Evolutionary conservation across 2,329 filamentous ascomycete genomes (phyloP).

Genomic region (Graphilbum sp.): DNA sequence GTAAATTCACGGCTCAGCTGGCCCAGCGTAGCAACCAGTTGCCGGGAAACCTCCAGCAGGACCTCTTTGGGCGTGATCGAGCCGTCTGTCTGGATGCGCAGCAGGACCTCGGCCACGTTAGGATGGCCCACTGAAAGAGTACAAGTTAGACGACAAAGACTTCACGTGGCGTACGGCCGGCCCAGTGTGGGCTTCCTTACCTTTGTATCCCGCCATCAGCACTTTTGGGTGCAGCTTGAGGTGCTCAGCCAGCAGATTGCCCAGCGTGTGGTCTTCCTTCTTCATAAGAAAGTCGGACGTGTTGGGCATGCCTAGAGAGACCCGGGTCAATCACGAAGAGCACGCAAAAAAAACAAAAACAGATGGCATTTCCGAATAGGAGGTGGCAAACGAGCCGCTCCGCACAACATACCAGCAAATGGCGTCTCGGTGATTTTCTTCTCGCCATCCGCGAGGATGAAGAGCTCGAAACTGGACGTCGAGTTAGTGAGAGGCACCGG

Average conservation of each 20-base stretch:
- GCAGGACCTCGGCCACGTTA: slow-evolving; percentile 42
- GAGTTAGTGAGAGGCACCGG: neutral
- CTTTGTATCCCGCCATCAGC: slow-evolving; percentile 83
- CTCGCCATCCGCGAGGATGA: slow-evolving; percentile 73
- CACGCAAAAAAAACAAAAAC: neutral
- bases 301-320: slow-evolving; percentile 79
- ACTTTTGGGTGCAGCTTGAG: slow-evolving; percentile 75
- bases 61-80: slow-evolving; percentile 78
- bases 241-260: slow-evolving; percentile 73
- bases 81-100: slow-evolving; percentile 88
- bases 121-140: slow-evolving; percentile 32
- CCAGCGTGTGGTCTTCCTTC: slow-evolving; percentile 94
- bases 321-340: too few relatives aligned
- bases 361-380: too few relatives aligned
- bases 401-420: slow-evolving; percentile 73
- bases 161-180: too few relatives aligned
- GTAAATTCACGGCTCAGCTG: slow-evolving; percentile 77
- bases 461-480: slow-evolving; percentile 67
- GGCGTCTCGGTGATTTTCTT: slow-evolving; percentile 83
- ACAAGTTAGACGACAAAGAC: too few relatives aligned
- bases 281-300: slow-evolving; percentile 90
- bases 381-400: too few relatives aligned
- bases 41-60: slow-evolving; percentile 62
- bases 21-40: slow-evolving; percentile 66
- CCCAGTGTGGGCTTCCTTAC: too few relatives aligned